Evolutionary conservation across 164 flowering plant genomes (phyloP).

Genomic region (Magnolia sinica): DNA sequence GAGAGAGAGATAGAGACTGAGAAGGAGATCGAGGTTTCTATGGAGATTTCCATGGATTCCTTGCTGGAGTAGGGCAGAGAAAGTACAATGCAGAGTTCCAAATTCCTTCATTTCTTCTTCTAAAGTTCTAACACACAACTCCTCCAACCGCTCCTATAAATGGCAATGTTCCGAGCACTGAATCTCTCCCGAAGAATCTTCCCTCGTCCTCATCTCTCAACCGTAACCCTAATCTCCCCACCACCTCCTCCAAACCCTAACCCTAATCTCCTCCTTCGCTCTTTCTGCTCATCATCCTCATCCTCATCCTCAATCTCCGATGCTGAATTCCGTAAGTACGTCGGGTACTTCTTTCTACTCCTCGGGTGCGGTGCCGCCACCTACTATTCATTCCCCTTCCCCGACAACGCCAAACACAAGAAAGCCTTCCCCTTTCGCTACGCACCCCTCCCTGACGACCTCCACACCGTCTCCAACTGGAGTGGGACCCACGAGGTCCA

Average conservation of each 20-base stretch:
- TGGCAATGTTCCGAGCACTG: constrained; percentile 40
- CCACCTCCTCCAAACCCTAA: constrained; percentile 14
- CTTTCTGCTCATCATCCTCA: constrained; percentile 29
- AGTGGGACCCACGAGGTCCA: constrained; percentile 97
- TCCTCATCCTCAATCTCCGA: constrained; percentile 41
- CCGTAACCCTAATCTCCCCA: constrained; percentile 13
- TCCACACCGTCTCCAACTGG: constrained; percentile 95
- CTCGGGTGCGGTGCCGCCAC: constrained; percentile 81
- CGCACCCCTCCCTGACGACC: constrained; percentile 91
- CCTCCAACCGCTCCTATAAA: background rate
- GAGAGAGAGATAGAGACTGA: too few species aligned
- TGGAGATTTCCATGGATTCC: too few species aligned
- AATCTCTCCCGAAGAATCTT: constrained; percentile 27
- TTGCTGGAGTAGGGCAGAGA: too few species aligned
- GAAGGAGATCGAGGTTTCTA: too few species aligned
- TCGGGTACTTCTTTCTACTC: constrained; percentile 77
- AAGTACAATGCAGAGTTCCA: background rate
- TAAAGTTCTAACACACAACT: background rate
- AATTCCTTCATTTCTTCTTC: background rate
- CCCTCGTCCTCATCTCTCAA: constrained; percentile 13
- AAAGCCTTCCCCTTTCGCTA: constrained; percentile 83
- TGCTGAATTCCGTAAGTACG: constrained; percentile 72
- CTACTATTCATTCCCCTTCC: constrained; percentile 94
- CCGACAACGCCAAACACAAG: constrained; percentile 83
- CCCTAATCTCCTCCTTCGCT: constrained; percentile 26